Percentiles rank a stretch among this genome's conserved stretches.
Conservation (phyloP, 2,329 filamentous ascomycete genomes). For the Neurospora sp. region DNA sequence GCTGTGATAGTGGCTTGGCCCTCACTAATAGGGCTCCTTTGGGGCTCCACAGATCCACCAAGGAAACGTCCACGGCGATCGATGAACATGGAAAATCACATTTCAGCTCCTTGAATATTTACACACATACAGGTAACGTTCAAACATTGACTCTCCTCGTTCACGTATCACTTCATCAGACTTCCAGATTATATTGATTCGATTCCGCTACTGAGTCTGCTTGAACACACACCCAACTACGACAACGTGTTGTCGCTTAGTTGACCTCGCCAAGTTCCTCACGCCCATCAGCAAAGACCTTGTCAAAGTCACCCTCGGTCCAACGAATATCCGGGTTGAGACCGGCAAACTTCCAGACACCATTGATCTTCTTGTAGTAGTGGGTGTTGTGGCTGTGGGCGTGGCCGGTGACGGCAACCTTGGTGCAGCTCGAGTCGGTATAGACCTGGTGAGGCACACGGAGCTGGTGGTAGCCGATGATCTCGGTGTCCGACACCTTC, state of each 20-base stretch:
- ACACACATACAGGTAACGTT: background rate
- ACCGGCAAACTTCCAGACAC: constrained; percentile 53
- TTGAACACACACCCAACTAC: background rate
- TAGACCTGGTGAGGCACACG: constrained; percentile 55
- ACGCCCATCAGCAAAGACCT: constrained; percentile 37
- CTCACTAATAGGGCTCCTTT: background rate
- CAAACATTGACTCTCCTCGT: background rate
- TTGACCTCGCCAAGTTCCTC: constrained; percentile 25
- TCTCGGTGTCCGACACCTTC: constrained; percentile 46
- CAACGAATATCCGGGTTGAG: constrained; percentile 46
- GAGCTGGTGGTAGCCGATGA: constrained; percentile 51
- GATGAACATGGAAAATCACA: background rate
- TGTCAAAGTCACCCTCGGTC: constrained; percentile 48
- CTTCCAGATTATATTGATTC: background rate
- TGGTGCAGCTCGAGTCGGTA: constrained; percentile 35
- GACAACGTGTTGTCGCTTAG: background rate
- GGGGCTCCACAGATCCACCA: background rate
- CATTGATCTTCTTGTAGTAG: constrained; percentile 47
- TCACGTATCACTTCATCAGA: background rate
- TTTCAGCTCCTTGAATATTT: background rate
- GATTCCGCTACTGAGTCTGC: background rate
- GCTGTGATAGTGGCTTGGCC: background rate
- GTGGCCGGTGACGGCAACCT: constrained; percentile 49
- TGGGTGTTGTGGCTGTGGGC: constrained; percentile 48
- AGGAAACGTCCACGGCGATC: background rate